A percentile compares a stretch with the other conserved stretches of the same genome.
phyloP scores from a whole-genome alignment of 306 rosid genomes.

The Dalbergia oliveri region DNA sequence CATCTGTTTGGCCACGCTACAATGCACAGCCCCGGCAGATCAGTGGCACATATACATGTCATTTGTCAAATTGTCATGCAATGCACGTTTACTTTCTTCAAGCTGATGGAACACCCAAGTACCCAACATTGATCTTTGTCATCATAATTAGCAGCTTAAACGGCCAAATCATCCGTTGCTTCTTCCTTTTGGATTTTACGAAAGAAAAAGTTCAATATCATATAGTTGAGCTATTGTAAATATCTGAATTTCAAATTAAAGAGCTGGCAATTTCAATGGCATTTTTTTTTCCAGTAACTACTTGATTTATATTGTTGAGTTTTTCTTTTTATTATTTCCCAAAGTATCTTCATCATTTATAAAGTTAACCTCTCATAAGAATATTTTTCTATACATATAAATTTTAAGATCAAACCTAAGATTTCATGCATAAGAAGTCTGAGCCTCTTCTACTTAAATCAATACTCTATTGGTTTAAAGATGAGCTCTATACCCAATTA shows the following conservation, averaged over 20 bases:
- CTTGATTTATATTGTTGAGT: background rate
- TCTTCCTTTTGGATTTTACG: background rate
- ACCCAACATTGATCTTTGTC: conserved; percentile 27
- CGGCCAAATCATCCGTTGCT: background rate
- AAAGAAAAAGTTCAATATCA: background rate
- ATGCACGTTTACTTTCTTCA: background rate
- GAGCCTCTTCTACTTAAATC: too few relatives aligned
- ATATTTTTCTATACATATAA: too few relatives aligned
- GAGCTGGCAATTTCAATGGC: too few relatives aligned
- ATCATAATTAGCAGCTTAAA: background rate
- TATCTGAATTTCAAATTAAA: background rate
- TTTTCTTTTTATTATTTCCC: too few relatives aligned
- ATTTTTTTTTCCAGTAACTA: background rate
- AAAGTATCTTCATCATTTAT: too few relatives aligned
- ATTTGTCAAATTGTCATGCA: background rate
- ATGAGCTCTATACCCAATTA: background rate
- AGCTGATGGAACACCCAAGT: conserved; percentile 31
- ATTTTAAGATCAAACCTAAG: too few relatives aligned
- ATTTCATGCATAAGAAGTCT: too few relatives aligned
- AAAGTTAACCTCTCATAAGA: too few relatives aligned
- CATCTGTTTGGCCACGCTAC: conserved; percentile 39
- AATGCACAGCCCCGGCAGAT: conserved; percentile 4
- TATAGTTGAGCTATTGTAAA: background rate
- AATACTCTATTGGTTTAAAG: too few relatives aligned
- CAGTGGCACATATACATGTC: background rate